Percentiles rank a stretch among this genome's conserved stretches.
Evolutionary conservation across 148 eudicot species (phyloP).

Genomic region (Rhododendron vialii): DNA sequence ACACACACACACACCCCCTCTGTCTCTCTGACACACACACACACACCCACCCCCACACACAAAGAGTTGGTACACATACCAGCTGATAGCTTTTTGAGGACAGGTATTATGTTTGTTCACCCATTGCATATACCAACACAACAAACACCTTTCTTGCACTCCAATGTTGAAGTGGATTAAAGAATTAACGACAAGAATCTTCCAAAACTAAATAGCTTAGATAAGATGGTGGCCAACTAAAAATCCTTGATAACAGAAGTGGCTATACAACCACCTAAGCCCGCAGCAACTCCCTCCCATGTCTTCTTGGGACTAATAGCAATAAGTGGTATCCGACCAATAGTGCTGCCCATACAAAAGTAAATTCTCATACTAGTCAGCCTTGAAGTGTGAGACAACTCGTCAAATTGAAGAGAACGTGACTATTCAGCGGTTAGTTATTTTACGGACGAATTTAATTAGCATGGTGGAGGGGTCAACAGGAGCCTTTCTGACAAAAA

Average conservation of each 20-base stretch:
- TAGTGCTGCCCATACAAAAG: background rate
- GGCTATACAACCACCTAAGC: conserved; percentile 79
- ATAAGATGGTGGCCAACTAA: conserved; percentile 74
- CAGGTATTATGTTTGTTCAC: background rate
- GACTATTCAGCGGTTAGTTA: background rate
- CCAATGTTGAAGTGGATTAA: background rate
- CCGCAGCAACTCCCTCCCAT: conserved; percentile 86
- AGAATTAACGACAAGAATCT: background rate
- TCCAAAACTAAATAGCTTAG: conserved; percentile 38
- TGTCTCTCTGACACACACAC: too few species aligned
- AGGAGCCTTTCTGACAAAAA: background rate
- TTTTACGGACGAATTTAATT: background rate
- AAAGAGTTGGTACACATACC: too few species aligned
- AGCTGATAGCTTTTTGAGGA: too few species aligned
- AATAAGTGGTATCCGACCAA: conserved; percentile 69
- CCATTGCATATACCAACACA: background rate
- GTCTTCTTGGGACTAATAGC: conserved; percentile 91
- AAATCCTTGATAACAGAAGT: conserved; percentile 54
- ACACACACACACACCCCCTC: too few species aligned
- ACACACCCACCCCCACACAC: too few species aligned
- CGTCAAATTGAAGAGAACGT: background rate
- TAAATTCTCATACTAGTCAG: background rate
- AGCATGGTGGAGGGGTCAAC: background rate
- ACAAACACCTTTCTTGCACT: background rate
- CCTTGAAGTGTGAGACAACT: background rate